Evolutionary conservation across 768 basidiomycete genomes (phyloP).

Genomic region (Termitomyces sp.): DNA sequence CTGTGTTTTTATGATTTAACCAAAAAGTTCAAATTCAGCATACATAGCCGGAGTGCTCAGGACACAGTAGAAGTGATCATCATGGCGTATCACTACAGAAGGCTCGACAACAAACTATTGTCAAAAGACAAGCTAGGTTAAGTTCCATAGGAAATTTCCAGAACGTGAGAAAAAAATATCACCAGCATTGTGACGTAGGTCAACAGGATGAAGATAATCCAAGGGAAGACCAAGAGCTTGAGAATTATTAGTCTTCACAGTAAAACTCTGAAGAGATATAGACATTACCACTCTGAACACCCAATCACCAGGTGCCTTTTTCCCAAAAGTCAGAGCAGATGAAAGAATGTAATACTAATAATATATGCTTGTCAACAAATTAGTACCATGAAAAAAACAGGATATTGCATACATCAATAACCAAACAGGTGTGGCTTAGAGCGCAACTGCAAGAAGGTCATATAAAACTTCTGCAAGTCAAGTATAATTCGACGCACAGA

Average conservation of each 20-base stretch:
- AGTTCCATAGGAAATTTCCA: neutral
- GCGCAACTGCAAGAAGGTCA: neutral
- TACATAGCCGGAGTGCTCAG: neutral
- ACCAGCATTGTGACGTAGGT: neutral
- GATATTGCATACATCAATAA: neutral
- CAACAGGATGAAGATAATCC: neutral
- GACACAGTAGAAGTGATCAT: neutral
- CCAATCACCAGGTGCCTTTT: neutral
- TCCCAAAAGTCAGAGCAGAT: neutral
- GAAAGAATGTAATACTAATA: neutral
- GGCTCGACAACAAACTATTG: neutral
- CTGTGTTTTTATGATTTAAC: too few relatives aligned
- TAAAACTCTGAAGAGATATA: neutral
- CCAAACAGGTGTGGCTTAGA: neutral
- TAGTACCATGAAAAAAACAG: neutral
- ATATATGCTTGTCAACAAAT: neutral
- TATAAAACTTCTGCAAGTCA: neutral
- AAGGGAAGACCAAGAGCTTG: neutral
- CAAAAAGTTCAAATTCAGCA: neutral
- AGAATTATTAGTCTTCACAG: neutral
- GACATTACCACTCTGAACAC: neutral
- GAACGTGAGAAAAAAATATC: neutral
- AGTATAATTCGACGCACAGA: neutral
- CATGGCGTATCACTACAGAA: neutral
- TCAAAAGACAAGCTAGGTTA: neutral